Evolutionary conservation across 2,329 filamentous ascomycete genomes (phyloP), one percentile per base, ranked within the genome.

Genomic region (Colletotrichum orchidophilum): DNA sequence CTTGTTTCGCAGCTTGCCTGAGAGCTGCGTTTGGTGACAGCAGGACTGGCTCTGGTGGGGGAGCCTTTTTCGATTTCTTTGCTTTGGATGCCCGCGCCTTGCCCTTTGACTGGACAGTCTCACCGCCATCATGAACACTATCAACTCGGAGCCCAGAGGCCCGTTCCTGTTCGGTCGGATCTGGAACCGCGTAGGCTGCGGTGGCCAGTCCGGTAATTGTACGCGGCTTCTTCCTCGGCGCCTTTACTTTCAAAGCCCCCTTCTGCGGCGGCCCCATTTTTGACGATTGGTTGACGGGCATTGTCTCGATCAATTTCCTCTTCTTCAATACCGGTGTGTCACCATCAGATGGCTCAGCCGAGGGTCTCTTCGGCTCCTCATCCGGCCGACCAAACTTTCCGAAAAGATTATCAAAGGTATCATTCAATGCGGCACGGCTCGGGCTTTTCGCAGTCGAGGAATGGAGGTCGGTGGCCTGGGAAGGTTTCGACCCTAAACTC

Each of bases 181-280:
- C 77, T 3, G 82, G 77, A 27, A 82, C 79, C 13, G 78, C 78
- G 77, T 95, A 96, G 5, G 90, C 89, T 13, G 93, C 91, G 1
- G 91, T 96, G 12, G 94, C 93, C 60, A 93, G 82, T 50, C 90
- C 93, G 0, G 94, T 97, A 67, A 97, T 91, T 0, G 94, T 97
- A 50, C 90, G 90, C 0, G 91, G 82, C 79, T 92, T 95, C 81
- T 93, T 94, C 79, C 89, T 91, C 3, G 86, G 82, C 5, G 84
- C 83, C 74, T 90, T 92, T 26, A 81, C 78, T 76, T 88, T 89
- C 1, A 76, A 73, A 0, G 81, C 81, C 1, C 81, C 80, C 21
- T 76, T 78, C 53, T 77, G 72, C 13, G 67, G 73, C 1, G 75
- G 73, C 7, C 74, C 54, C 76, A n/a, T 3, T 52, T 76, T 62